A percentile compares a stretch with the other conserved stretches of the same genome.
Evolutionary conservation across 1,139 yeast species (phyloP).

Genomic region (Candida mesenterica): DNA sequence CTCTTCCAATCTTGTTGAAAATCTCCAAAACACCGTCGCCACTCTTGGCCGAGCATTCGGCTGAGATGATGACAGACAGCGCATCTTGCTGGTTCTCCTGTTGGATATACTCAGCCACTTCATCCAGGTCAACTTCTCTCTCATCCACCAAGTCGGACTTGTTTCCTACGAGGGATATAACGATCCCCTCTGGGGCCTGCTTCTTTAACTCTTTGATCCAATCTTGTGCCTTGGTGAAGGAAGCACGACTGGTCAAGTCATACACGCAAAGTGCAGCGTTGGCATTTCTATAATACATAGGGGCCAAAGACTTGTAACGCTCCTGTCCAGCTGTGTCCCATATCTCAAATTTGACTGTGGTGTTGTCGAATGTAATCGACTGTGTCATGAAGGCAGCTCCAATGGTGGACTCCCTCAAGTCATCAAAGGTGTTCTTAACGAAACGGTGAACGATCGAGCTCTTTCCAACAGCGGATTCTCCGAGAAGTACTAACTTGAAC

Average conservation of each 20-base stretch:
- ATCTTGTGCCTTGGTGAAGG: conserved; percentile 84
- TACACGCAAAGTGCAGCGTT: conserved; percentile 33
- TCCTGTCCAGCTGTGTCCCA: conserved; percentile 60
- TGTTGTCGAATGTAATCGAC: conserved; percentile 41
- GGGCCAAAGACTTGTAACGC: conserved; percentile 45
- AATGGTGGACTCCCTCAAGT: conserved; percentile 89
- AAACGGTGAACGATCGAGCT: conserved; percentile 46
- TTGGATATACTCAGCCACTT: conserved; percentile 35
- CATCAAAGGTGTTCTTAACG: conserved; percentile 81
- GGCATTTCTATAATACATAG: conserved; percentile 50
- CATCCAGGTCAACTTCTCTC: conserved; percentile 45
- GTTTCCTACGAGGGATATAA: conserved; percentile 44
- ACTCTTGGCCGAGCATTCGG: conserved; percentile 48
- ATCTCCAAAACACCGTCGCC: conserved; percentile 49
- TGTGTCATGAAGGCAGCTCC: conserved; percentile 98
- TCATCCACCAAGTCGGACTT: conserved; percentile 56
- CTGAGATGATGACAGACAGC: conserved; percentile 26
- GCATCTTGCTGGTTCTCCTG: conserved; percentile 28
- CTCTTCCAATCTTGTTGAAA: conserved; percentile 40
- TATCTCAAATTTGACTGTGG: conserved; percentile 39
- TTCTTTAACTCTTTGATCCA: conserved; percentile 96
- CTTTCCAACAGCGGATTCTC: conserved; percentile 52
- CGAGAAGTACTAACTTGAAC: conserved; percentile 45
- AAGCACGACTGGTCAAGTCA: conserved; percentile 46
- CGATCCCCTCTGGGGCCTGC: conserved; percentile 82